These are phyloP conservation scores for Acacia melanoxylon DNA, from an alignment of 306 rosid genomes.

Conservation along the genomic window DNA sequence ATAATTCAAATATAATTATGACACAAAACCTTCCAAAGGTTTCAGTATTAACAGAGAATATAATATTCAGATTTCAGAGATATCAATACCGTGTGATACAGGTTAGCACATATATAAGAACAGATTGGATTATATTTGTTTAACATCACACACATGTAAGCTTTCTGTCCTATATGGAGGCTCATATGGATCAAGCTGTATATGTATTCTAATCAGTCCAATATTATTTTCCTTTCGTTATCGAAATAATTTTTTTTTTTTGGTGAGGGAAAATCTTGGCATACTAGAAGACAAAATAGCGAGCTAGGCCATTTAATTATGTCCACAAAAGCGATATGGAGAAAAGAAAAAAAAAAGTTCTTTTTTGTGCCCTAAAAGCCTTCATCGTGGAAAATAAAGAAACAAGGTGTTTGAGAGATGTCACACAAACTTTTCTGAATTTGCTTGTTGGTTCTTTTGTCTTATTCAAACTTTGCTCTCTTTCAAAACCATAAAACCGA, in stretches of 20 bases:
- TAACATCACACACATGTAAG: background rate
- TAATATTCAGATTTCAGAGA: background rate
- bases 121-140: background rate
- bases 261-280: background rate
- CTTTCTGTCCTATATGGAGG: background rate
- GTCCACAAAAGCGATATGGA: slow-evolving; percentile 23
- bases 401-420: slow-evolving; percentile 27
- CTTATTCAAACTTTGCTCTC: slow-evolving; percentile 40
- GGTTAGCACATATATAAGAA: background rate
- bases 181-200: background rate
- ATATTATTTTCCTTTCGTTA: background rate
- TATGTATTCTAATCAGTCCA: background rate
- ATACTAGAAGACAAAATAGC: slow-evolving; percentile 41
- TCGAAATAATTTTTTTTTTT: background rate
- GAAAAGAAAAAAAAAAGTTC: slow-evolving; percentile 30
- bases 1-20: background rate
- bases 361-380: slow-evolving; percentile 28
- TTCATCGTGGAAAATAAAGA: slow-evolving; percentile 23
- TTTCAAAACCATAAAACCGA: slow-evolving; percentile 33
- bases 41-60: background rate
- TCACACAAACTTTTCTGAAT: slow-evolving; percentile 26
- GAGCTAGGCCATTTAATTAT: slow-evolving; percentile 20
- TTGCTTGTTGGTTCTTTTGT: slow-evolving; percentile 46
- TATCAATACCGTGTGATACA: background rate
- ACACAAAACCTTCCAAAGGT: background rate